Evolutionary conservation across 139 green algal genomes (phyloP).

Genomic region (Tetradesmus obliquus): DNA sequence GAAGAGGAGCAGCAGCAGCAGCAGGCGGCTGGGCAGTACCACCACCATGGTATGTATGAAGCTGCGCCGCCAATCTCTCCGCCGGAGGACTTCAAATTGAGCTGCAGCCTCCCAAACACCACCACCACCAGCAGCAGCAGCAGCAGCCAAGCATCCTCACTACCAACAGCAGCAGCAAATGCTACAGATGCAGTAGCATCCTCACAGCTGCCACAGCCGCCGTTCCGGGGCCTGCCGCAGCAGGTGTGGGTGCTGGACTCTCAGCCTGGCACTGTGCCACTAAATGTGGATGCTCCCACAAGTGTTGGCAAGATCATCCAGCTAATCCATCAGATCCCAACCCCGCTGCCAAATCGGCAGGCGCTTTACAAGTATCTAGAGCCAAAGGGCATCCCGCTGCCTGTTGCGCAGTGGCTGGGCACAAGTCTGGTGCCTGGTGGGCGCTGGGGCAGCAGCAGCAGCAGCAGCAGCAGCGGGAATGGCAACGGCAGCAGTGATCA

Average conservation of each 20-base stretch:
- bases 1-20: conserved; percentile 22
- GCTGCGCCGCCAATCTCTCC: neutral
- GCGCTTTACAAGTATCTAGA: conserved; percentile 60
- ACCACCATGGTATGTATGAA: neutral
- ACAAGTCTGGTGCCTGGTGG: conserved; percentile 69
- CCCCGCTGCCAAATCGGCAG: conserved; percentile 69
- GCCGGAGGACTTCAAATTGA: neutral
- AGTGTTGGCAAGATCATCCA: conserved; percentile 45
- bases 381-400: conserved; percentile 60
- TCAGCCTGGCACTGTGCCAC: conserved; percentile 64
- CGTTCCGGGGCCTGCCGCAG: neutral
- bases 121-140: neutral
- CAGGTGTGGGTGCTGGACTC: conserved; percentile 85
- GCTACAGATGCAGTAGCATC: neutral
- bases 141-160: neutral
- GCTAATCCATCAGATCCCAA: conserved; percentile 50
- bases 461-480: conserved; percentile 33
- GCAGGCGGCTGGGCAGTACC: neutral
- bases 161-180: neutral
- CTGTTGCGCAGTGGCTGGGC: conserved; percentile 84
- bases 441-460: neutral
- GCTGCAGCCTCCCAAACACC: neutral
- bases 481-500: neutral
- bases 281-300: conserved; percentile 40
- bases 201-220: neutral